Evolutionary conservation across 2,329 filamentous ascomycete species (phyloP), one percentile per base, ranked within the genome.

Genomic region (Lithohypha guttulata): DNA sequence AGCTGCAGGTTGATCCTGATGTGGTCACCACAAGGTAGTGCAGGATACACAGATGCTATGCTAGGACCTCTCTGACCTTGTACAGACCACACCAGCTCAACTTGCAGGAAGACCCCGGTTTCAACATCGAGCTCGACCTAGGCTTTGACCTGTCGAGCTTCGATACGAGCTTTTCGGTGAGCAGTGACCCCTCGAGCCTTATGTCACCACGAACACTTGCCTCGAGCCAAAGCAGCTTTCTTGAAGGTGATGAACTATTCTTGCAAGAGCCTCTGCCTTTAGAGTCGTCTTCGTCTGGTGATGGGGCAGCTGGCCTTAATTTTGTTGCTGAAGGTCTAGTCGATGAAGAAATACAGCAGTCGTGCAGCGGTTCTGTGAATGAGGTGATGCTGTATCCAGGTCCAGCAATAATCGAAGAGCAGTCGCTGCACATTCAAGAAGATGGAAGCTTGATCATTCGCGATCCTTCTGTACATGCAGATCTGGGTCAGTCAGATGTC

Each of bases 81-180:
- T 10, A 21, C 48, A 94, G 84, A 51, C 77, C 74, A 4, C 76
- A 82, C 17, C 79, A 87, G 50, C 77, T 95, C 41, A 66, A 85
- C 2, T 67, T 96, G 2, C 67, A 74, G 39, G 84, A 96, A 52
- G 89, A 96, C 53, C 85, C 86, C 1, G 70, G 75, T 28, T 95
- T 96, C 55, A 61, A 83, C 7, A 77, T 80, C 0, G 75, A 80
- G 29, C 68, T 77, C 1, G 64, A 70, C 1, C 66, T 81, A 41
- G 67, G 78, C 21, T 55, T 75, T 15, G 68, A 75, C 34, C 53
- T 77, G 11, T 60, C 61, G 8, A 56, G 59, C 2, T 56, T 73
- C 25, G 55, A 60, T 2, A 55, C 73, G 23, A 55, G 64, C 21
- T 42, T 60, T n/a, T 48, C 52, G 9, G 47, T 58, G 2, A 57